phyloP scores from a whole-genome alignment of 2,329 filamentous ascomycete genomes.

The Colletotrichum shisoi region DNA sequence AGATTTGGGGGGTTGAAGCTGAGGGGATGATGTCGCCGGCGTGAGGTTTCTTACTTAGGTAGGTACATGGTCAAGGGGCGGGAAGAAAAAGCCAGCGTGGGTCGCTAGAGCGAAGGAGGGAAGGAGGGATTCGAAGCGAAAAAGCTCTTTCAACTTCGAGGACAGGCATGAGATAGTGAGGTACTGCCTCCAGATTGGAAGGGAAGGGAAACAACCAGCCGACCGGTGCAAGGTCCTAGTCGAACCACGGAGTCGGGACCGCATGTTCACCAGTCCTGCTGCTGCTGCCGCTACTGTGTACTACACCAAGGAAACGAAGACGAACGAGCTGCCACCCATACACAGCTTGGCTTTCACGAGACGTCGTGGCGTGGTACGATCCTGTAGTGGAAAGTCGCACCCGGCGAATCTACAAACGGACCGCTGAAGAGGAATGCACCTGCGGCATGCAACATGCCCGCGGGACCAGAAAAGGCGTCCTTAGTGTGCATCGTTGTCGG shows the following conservation, averaged over 20 bases:
- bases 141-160: conserved; percentile 33
- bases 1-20: conserved; percentile 26
- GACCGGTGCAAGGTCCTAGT: conserved; percentile 21
- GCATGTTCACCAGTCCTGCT: conserved; percentile 22
- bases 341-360: conserved; percentile 21
- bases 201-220: conserved; percentile 10
- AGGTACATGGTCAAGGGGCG: conserved; percentile 17
- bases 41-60: conserved; percentile 17
- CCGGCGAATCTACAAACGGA: conserved; percentile 36
- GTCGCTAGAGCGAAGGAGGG: conserved; percentile 37
- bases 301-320: conserved; percentile 18
- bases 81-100: conserved; percentile 28
- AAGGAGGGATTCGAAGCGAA: conserved; percentile 20
- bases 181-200: conserved; percentile 3
- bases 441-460: conserved; percentile 24
- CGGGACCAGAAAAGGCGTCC: conserved; percentile 22
- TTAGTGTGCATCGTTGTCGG: conserved; percentile 24
- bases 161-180: conserved; percentile 6
- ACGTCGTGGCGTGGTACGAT: conserved; percentile 30
- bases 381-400: conserved; percentile 38
- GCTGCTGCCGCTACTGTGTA: conserved; percentile 8
- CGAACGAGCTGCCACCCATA: conserved; percentile 25
- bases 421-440: conserved; percentile 34
- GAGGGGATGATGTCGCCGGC: conserved; percentile 31
- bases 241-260: conserved; percentile 24